Percentiles rank a stretch among this genome's conserved stretches.
These are phyloP conservation scores for Effrenium voratum DNA, from an alignment of 73 alveolate genomes.

Conservation along the genomic window DNA sequence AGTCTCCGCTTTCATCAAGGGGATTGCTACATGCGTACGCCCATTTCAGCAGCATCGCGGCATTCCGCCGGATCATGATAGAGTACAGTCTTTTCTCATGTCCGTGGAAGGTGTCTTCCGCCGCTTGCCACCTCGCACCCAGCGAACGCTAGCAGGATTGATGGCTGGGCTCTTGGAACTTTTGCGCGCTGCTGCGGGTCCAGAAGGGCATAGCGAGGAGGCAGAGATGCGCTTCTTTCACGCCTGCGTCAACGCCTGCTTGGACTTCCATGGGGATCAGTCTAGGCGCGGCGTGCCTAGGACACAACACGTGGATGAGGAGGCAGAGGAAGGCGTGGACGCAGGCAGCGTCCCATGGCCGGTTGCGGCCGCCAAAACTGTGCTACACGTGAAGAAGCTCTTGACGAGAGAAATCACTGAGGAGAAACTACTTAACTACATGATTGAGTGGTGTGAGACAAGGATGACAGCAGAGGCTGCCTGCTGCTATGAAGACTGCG, in stretches of 20 bases:
- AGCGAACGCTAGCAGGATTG: too few species aligned
- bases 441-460: background rate
- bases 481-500: background rate
- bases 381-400: slow-evolving; percentile 6
- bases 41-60: background rate
- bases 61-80: background rate
- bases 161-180: too few species aligned
- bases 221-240: too few species aligned
- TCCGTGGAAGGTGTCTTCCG: background rate
- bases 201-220: too few species aligned
- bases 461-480: background rate
- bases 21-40: background rate
- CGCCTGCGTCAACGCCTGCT: background rate
- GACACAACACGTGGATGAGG: background rate
- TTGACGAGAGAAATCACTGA: background rate
- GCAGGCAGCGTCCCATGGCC: too few species aligned
- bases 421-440: background rate
- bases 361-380: background rate
- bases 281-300: background rate
- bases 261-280: background rate
- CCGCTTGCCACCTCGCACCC: background rate
- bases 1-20: background rate
- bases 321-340: too few species aligned
- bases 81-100: background rate
- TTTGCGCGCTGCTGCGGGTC: too few species aligned